phyloP scores from a whole-genome alignment of 2,329 filamentous ascomycete species.

The Stachybotrys chlorohalonatus region DNA sequence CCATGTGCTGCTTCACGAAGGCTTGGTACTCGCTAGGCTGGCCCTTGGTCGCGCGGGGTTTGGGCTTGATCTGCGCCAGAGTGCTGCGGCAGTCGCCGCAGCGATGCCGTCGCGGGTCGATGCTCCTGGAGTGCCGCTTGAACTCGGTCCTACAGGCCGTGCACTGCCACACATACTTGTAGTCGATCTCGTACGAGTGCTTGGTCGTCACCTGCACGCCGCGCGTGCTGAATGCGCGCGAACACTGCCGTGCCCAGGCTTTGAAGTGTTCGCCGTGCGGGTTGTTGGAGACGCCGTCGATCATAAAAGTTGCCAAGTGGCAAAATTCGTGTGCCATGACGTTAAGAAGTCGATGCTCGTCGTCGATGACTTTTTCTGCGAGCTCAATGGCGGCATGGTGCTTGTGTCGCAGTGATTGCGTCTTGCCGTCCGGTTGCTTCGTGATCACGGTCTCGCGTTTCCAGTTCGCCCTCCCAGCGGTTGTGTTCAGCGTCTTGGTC shows the following conservation, averaged over 20 bases:
- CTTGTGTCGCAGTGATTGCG: constrained; percentile 17
- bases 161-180: constrained; percentile 86
- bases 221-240: constrained; percentile 44
- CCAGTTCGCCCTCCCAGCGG: constrained; percentile 69
- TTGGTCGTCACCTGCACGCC: constrained; percentile 79
- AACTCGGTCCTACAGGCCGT: constrained; percentile 59
- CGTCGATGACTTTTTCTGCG: constrained; percentile 77
- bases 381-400: constrained; percentile 78
- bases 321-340: constrained; percentile 96
- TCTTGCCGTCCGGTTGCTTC: constrained; percentile 4
- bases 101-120: constrained; percentile 60
- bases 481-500: constrained; percentile 72
- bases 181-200: constrained; percentile 83
- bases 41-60: constrained; percentile 40
- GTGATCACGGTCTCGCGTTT: constrained; percentile 46
- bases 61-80: constrained; percentile 72
- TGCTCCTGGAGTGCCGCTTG: constrained; percentile 78
- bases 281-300: constrained; percentile 63
- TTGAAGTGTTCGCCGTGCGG: constrained; percentile 85
- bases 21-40: constrained; percentile 35
- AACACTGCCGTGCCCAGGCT: constrained; percentile 53
- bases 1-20: constrained; percentile 61
- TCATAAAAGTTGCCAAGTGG: constrained; percentile 86
- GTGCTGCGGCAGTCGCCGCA: constrained; percentile 68
- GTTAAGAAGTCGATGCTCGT: constrained; percentile 70